Conservation (phyloP, 2,329 filamentous ascomycete species). For the Paecilomyces variotii region DNA sequence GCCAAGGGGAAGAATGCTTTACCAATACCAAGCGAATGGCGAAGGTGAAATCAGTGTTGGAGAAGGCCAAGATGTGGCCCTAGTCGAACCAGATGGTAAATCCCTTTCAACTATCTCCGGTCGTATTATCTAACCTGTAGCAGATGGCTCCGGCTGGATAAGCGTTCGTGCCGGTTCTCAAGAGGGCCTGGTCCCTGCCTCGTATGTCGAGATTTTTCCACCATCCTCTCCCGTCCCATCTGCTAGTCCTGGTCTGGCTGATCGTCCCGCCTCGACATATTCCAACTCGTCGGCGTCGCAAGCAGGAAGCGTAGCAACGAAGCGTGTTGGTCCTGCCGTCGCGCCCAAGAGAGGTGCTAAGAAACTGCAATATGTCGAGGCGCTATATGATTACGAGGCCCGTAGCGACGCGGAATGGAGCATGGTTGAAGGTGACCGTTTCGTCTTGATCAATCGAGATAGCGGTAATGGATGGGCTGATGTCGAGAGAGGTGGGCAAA, state of each 20-base stretch:
- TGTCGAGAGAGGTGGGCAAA: conserved; percentile 82
- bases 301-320: conserved; percentile 47
- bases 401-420: conserved; percentile 79
- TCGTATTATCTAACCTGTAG: conserved; percentile 2
- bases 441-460: conserved; percentile 82
- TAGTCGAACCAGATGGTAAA: conserved; percentile 85
- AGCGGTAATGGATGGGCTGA: conserved; percentile 93
- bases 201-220: conserved; percentile 66
- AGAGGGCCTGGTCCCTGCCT: conserved; percentile 78
- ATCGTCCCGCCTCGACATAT: conserved; percentile 64
- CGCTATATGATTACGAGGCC: conserved; percentile 83
- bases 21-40: conserved; percentile 70
- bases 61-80: conserved; percentile 67
- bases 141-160: conserved; percentile 88
- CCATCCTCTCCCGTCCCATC: conserved; percentile 35
- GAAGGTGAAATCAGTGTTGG: conserved; percentile 73
- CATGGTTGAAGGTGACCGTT: conserved; percentile 84
- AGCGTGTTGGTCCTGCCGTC: conserved; percentile 87
- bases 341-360: conserved; percentile 86
- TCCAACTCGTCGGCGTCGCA: conserved; percentile 70
- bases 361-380: conserved; percentile 88
- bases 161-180: conserved; percentile 65
- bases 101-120: conserved; percentile 9
- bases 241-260: conserved; percentile 25
- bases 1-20: conserved; percentile 80